Percentiles rank a stretch among this genome's conserved stretches.
These are phyloP conservation scores for Yamadazyma nakazawae DNA, from an alignment of 805 yeast genomes.

Conservation along the genomic window DNA sequence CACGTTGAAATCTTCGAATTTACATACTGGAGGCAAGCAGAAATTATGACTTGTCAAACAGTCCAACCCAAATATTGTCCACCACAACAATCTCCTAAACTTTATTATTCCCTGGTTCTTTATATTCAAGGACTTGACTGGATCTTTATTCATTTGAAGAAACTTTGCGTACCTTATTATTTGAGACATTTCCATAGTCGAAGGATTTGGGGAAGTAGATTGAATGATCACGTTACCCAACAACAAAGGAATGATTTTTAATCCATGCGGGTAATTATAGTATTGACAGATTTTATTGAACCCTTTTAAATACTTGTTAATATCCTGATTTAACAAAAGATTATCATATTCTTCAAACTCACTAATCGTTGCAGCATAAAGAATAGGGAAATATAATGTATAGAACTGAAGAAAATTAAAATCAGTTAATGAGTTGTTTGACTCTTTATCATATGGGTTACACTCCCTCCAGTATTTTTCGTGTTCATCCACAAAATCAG, in stretches of 20 bases:
- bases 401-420: slow-evolving; percentile 44
- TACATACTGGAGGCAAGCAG: slow-evolving; percentile 52
- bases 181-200: slow-evolving; percentile 52
- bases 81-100: slow-evolving; percentile 58
- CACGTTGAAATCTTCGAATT: slow-evolving; percentile 53
- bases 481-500: slow-evolving; percentile 43
- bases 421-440: slow-evolving; percentile 20
- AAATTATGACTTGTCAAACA: slow-evolving; percentile 54
- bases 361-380: slow-evolving; percentile 57
- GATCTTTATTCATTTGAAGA: slow-evolving; percentile 57
- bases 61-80: slow-evolving; percentile 62
- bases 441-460: slow-evolving; percentile 16
- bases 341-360: slow-evolving; percentile 58
- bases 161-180: slow-evolving; percentile 56
- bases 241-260: slow-evolving; percentile 39
- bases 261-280: slow-evolving; percentile 48
- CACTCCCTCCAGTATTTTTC: slow-evolving; percentile 46
- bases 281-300: slow-evolving; percentile 49
- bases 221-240: slow-evolving; percentile 49
- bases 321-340: slow-evolving; percentile 43
- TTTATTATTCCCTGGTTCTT: slow-evolving; percentile 48
- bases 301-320: slow-evolving; percentile 48
- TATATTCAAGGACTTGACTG: slow-evolving; percentile 49
- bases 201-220: slow-evolving; percentile 54
- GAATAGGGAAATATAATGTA: slow-evolving; percentile 48